These are phyloP conservation scores for Boletus barrowsii DNA, from an alignment of 768 basidiomycete species.

Conservation along the genomic window DNA sequence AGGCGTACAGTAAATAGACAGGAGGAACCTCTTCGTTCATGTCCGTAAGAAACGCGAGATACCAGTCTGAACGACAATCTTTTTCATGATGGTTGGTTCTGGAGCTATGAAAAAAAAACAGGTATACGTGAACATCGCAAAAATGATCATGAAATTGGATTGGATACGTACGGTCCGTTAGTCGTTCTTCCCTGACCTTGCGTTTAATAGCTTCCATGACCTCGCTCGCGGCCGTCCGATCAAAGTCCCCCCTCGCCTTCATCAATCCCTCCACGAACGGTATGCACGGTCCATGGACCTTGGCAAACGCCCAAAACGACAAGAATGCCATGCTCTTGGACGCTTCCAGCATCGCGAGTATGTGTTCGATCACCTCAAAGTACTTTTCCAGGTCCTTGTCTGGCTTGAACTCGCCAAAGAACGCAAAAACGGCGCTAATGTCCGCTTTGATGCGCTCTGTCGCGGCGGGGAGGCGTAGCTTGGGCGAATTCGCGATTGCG, in stretches of 20 bases:
- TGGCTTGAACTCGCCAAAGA: slow-evolving; percentile 78
- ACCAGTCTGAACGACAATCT: slow-evolving; percentile 69
- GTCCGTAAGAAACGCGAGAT: slow-evolving; percentile 72
- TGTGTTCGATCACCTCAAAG: slow-evolving; percentile 85
- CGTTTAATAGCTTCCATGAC: slow-evolving; percentile 92
- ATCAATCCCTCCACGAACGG: slow-evolving; percentile 89
- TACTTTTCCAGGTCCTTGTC: slow-evolving; percentile 75
- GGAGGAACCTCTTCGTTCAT: slow-evolving; percentile 10
- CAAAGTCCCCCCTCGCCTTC: slow-evolving; percentile 86
- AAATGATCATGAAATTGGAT: not conserved
- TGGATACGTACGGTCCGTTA: slow-evolving; percentile 71
- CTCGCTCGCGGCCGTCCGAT: slow-evolving; percentile 82
- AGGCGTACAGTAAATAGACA: not conserved
- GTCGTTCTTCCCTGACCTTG: slow-evolving; percentile 86
- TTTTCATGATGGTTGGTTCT: slow-evolving; percentile 91
- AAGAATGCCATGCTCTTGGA: slow-evolving; percentile 88
- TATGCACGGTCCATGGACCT: slow-evolving; percentile 89
- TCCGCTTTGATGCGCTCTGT: slow-evolving; percentile 83
- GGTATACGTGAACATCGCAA: slow-evolving; percentile 3
- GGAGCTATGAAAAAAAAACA: slow-evolving; percentile 46
- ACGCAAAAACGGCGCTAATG: slow-evolving; percentile 68
- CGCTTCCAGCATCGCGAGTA: slow-evolving; percentile 77
- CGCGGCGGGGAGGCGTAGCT: slow-evolving; percentile 82
- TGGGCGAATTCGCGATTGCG: slow-evolving; percentile 77
- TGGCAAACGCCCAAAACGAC: slow-evolving; percentile 92